phyloP scores from a whole-genome alignment of 768 basidiomycete genomes.

The Suillus paluster region DNA sequence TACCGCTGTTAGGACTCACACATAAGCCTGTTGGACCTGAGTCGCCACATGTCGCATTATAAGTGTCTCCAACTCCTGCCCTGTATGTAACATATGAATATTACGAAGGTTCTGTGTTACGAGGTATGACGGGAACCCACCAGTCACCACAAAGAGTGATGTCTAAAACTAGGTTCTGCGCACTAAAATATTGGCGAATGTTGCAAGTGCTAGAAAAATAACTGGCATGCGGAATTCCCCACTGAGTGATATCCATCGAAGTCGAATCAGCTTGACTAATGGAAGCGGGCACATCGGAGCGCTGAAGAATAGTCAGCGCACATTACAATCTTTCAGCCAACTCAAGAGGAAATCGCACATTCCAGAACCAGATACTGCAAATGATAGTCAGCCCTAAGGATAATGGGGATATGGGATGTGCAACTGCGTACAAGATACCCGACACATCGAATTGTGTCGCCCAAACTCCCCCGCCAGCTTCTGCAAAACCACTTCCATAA shows the following conservation, averaged over 20 bases:
- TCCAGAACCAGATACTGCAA: conserved; percentile 54
- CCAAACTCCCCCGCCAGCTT: conserved; percentile 63
- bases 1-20: conserved; percentile 31
- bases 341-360: conserved; percentile 33
- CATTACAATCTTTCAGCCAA: conserved; percentile 9
- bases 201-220: conserved; percentile 48
- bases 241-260: conserved; percentile 42
- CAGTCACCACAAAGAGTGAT: conserved; percentile 59
- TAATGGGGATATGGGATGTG: neutral
- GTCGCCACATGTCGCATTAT: conserved; percentile 46
- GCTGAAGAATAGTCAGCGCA: conserved; percentile 32
- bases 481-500: conserved; percentile 24
- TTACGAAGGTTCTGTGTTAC: neutral
- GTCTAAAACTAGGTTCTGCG: conserved; percentile 56
- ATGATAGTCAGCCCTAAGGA: conserved; percentile 7
- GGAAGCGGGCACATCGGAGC: conserved; percentile 40
- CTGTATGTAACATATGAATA: conserved; percentile 30
- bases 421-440: conserved; percentile 56
- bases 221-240: conserved; percentile 50
- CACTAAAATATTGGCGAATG: conserved; percentile 48
- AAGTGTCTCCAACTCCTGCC: conserved; percentile 52
- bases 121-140: conserved; percentile 31
- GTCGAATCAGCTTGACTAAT: conserved; percentile 37
- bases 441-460: conserved; percentile 69
- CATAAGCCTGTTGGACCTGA: conserved; percentile 45